Conservation (phyloP, 805 yeast genomes). For the Candida tibetensis region DNA sequence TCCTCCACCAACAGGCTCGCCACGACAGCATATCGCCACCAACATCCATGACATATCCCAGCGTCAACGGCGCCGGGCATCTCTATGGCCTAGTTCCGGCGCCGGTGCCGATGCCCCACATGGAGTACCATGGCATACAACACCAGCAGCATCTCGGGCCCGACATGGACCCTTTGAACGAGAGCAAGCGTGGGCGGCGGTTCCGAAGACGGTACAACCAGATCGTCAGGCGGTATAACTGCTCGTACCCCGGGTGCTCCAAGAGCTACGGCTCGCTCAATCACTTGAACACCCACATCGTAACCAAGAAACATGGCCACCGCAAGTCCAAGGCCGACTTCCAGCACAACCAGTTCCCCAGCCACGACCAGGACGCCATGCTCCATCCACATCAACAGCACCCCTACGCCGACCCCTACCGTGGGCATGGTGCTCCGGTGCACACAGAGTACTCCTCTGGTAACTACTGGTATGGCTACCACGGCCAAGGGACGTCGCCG, state of each 20-base stretch:
- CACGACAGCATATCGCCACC: not conserved
- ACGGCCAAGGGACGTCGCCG: constrained; percentile 3
- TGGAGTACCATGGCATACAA: not conserved
- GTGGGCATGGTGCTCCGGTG: constrained; percentile 1
- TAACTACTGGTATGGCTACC: constrained; percentile 17
- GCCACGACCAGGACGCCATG: constrained; percentile 6
- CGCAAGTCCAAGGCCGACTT: constrained; percentile 41
- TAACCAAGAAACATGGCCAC: constrained; percentile 44
- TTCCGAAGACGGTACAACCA: constrained; percentile 37
- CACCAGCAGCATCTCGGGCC: constrained; percentile 9
- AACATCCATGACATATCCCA: not conserved
- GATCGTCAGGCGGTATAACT: constrained; percentile 30
- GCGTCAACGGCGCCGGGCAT: not conserved
- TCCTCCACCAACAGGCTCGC: not conserved
- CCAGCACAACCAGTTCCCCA: constrained; percentile 19
- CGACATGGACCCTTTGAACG: constrained; percentile 16
- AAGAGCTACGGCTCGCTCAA: constrained; percentile 43
- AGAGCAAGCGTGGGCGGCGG: constrained; percentile 29
- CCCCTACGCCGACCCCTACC: constrained; percentile 2
- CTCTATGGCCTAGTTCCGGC: constrained; percentile 1
- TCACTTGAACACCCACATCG: constrained; percentile 44
- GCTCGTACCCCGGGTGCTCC: constrained; percentile 37
- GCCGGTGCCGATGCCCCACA: constrained; percentile 3
- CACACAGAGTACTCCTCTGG: constrained; percentile 11
- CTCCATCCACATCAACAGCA: not conserved